Base-by-base conservation (phyloP, 768 basidiomycete genomes). In the Gloeopeniophorella convolvens region DNA sequence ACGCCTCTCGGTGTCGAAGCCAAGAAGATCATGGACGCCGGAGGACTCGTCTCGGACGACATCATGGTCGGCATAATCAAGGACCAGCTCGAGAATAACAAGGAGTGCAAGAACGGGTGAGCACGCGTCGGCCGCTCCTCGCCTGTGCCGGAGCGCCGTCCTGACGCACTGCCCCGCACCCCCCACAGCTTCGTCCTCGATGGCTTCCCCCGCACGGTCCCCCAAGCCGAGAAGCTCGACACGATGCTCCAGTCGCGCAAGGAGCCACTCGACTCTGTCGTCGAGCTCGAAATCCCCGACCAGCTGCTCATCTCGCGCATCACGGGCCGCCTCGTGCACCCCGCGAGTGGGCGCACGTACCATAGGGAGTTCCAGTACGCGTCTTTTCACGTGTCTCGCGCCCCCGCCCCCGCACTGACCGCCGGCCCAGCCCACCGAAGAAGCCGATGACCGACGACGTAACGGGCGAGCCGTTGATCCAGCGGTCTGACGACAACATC, bases 31-130 rank as follows among this genome's bases (percentile, higher is more conserved):
- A 96, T 99, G 88, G 95, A 98, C 66, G 77, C 80, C 20, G 96
- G 96, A 32, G 89, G 85, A n/a, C 81, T 99, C 49, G 93, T 99
- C 47, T 76, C 82, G 36, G 96, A 99, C 65, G 93, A 98, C 50
- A 94, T 98, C 62, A 85, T 99, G 82, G 92, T 99, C 30, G 83
- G 83, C 45, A 98, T 99, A 83, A 98, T 99, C 71, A 87, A 88
- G 71, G 80, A 90, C 65, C 91, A 99, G 73, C 74, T 99, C 45
- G 86, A 92, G 66, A 87, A 82, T 68, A 99, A 99, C 78, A 77
- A 80, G 68, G 75, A 72, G 13, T 99, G 96, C 76, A 85, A 89
- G 75, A 90, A 95, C 58, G 96, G 96, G 95, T 97, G 68, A 68
- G 92, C 70, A 18, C 26, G 11, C 16, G 11, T 24, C 41, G 20